Evolutionary conservation across 2,329 filamentous ascomycete genomes (phyloP).

Genomic region (Aspergillus ochraceoroseus): DNA sequence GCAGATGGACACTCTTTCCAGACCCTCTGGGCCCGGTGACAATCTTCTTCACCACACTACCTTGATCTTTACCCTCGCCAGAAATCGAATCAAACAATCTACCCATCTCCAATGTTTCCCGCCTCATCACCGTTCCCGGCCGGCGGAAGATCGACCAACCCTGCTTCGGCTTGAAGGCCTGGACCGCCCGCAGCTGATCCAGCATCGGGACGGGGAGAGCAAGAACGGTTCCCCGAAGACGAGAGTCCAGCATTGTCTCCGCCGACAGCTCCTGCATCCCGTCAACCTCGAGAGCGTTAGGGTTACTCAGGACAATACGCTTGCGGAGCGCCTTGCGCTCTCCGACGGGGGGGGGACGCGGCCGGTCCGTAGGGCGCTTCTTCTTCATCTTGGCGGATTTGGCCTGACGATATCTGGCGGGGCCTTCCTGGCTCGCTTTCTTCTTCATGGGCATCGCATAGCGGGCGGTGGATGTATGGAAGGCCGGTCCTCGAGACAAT

Average conservation of each 20-base stretch:
- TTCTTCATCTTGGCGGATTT: slow-evolving; percentile 45
- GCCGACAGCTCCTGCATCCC: slow-evolving; percentile 60
- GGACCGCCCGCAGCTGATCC: slow-evolving; percentile 73
- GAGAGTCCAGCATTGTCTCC: slow-evolving; percentile 52
- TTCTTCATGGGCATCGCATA: slow-evolving; percentile 48
- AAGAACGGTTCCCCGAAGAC: slow-evolving; percentile 62
- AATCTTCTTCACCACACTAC: slow-evolving; percentile 52
- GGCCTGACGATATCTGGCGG: slow-evolving; percentile 37
- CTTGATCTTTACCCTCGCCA: slow-evolving; percentile 36
- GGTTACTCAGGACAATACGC: slow-evolving; percentile 86
- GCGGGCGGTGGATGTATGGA: slow-evolving; percentile 44
- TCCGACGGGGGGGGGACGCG: slow-evolving; percentile 61
- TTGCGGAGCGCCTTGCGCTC: slow-evolving; percentile 85
- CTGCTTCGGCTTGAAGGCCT: slow-evolving; percentile 88
- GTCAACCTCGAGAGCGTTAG: slow-evolving; percentile 75
- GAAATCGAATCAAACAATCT: slow-evolving; percentile 56
- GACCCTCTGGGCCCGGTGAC: slow-evolving; percentile 67
- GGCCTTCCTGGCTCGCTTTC: slow-evolving; percentile 34
- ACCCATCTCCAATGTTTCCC: slow-evolving; percentile 71
- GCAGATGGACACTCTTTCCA: slow-evolving; percentile 80
- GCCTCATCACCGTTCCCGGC: slow-evolving; percentile 71
- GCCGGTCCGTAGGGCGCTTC: slow-evolving; percentile 39
- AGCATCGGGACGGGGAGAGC: slow-evolving; percentile 64
- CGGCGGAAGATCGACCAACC: slow-evolving; percentile 80
- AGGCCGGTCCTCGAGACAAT: slow-evolving; percentile 45